Evolutionary conservation across 192 early-diverging fungal species (phyloP).

Genomic region (Linnemannia exigua): DNA sequence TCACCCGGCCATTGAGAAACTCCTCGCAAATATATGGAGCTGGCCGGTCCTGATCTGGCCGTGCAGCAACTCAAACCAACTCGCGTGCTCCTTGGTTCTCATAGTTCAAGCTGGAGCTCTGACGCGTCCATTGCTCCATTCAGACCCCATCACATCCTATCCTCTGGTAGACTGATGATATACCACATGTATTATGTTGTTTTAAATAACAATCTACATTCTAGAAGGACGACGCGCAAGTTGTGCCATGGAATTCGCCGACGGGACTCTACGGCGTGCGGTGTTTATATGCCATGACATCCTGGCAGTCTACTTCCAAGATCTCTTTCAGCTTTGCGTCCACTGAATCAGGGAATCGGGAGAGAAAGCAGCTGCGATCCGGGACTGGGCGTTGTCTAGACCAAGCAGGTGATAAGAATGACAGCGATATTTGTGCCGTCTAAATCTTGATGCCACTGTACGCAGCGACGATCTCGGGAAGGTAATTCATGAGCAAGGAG

Average conservation of each 20-base stretch:
- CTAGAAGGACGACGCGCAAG: not conserved
- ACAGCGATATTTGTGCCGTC: not conserved
- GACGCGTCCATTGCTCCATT: not conserved
- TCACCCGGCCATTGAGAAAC: too few species aligned
- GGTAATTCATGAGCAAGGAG: conserved; percentile 40
- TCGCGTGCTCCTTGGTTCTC: too few species aligned
- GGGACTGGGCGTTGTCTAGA: not conserved
- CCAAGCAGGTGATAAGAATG: not conserved
- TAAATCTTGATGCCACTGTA: conserved; percentile 36
- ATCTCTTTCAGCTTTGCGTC: not conserved
- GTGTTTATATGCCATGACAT: not conserved
- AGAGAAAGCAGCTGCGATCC: not conserved
- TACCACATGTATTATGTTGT: not conserved
- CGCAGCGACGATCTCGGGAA: conserved; percentile 34
- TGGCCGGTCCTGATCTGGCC: too few species aligned
- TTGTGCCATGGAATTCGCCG: too few species aligned
- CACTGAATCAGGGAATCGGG: not conserved
- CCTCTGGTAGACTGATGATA: not conserved
- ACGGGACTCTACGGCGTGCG: not conserved
- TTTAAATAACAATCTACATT: not conserved
- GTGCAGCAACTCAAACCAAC: too few species aligned
- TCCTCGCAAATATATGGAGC: too few species aligned
- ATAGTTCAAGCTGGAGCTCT: not conserved
- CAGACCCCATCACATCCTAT: not conserved
- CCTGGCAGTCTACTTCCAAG: not conserved